A percentile compares a stretch with the other conserved stretches of the same genome.
Evolutionary conservation across 2,329 filamentous ascomycete genomes (phyloP).

Genomic region (Cladosporium sp.): DNA sequence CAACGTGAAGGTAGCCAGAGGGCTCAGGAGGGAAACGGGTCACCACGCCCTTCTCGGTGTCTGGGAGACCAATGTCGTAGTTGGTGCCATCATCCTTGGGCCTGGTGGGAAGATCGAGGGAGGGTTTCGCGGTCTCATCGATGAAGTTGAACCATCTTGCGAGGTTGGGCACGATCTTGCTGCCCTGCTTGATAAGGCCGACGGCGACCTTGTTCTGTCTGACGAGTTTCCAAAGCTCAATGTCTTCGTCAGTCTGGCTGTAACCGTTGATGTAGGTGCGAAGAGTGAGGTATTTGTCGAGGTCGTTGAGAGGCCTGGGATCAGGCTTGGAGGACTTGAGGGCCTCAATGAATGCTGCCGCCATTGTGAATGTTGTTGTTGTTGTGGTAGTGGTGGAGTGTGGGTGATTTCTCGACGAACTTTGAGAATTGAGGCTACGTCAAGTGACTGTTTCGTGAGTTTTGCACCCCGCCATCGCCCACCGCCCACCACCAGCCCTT

Average conservation of each 20-base stretch:
- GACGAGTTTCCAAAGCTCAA: conserved; percentile 79
- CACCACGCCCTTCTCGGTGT: conserved; percentile 84
- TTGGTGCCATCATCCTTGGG: conserved; percentile 71
- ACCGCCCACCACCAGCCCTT: too few relatives aligned
- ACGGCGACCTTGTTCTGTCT: conserved; percentile 82
- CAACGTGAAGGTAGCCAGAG: conserved; percentile 92
- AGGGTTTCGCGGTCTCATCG: conserved; percentile 73
- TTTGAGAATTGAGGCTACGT: conserved; percentile 5
- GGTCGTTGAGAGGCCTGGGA: conserved; percentile 60
- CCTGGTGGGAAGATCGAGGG: conserved; percentile 53
- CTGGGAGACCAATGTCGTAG: conserved; percentile 84
- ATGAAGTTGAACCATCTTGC: conserved; percentile 86
- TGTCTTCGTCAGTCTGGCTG: conserved; percentile 72
- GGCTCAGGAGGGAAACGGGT: conserved; percentile 93
- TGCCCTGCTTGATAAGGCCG: conserved; percentile 75
- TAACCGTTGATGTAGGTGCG: conserved; percentile 86
- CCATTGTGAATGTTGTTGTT: conserved; percentile 11
- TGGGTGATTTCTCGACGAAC: not conserved
- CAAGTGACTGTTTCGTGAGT: conserved; percentile 7
- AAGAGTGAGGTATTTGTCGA: conserved; percentile 85
- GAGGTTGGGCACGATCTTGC: conserved; percentile 65
- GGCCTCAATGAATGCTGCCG: conserved; percentile 14
- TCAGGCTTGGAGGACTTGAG: conserved; percentile 17
- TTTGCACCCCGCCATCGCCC: conserved; percentile 4
- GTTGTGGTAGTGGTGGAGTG: not conserved